Evolutionary conservation across 805 yeast genomes (phyloP), one percentile per base, ranked within the genome.

Genomic region (Komagataella kurtzmanii): DNA sequence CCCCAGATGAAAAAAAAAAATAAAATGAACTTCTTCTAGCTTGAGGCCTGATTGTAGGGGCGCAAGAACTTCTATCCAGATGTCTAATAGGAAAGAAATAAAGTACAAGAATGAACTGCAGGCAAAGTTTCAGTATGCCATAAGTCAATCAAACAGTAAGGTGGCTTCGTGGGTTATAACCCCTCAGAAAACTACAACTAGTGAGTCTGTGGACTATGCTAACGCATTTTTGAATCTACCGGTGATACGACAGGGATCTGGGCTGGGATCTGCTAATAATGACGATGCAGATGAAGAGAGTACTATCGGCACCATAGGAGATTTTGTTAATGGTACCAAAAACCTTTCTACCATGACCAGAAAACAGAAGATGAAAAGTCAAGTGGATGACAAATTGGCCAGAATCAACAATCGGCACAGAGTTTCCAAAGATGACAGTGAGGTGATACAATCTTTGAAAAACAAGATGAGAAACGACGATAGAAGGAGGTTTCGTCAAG

Each of bases 81-180:
- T 30, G 40, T 30, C 40, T 14, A 4, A 30, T 8, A 30, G 75
- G 36, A 58, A 67, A 44, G 75, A 71, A 48, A 71, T 72, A 46
- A 67, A 70, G 54, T 57, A 65, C 47, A 73, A 72, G 55, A 73
- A 72, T 51, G 69, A 65, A 36, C 61, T 73, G 10, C 75, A 68
- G 55, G 68, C 71, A 17, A 60, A 59, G 51, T 72, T 72, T 56
- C 74, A 69, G 57, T 59, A 67, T 4, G 68, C 72, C 2, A 54
- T 72, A 5, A 52, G 62, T 2, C 62, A 62, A 24, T 66, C 61
- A 44, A 66, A 62, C 49, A 51, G 53, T 8, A 58, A 55, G 44
- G 68, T 64, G 1, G 45, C 57, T 45, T 58, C 61, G 36, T 70
- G 74, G 75, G 59, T 65, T 52, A 45, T 46, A 45, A 52, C 54